Base-by-base conservation (phyloP, 345 rosid species). In the Gynandropsis gynandra region DNA sequence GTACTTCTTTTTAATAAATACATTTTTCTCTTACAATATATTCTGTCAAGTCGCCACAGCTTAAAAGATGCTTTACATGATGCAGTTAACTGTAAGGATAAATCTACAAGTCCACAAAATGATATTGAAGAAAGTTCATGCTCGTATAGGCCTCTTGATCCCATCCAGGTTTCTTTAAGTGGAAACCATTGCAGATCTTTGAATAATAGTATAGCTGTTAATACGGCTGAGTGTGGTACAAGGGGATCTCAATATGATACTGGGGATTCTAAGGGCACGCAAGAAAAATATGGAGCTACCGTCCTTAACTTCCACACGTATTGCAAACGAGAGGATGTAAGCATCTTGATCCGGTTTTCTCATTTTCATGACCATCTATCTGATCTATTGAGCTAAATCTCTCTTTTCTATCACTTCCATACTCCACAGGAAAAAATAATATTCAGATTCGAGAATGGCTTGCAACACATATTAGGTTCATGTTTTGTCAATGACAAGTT, bases 71-170 rank as follows among this genome's bases (percentile, higher is more conserved):
- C 29, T 24, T 65, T 58, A 58, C 52, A 65, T 65, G 70, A 54
- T 40, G 64, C 64, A 52, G 32, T 46, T 52, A 76, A 72, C 50
- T 54, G 65, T 59, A 70, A 55, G 9, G 58, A 37, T 66, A 72
- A 70, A 52, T 71, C 65, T 48, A 64, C 55, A 52, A 65, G 52
- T 64, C 73, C 63, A 33, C 60, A 69, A 50, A 79, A 75, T 67
- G 45, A 65, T 47, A 45, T 73, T 69, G 89, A 85, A 75, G 89
- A 92, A 66, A 80, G 79, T 72, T 63, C 74, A 43, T 68, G 80
- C 69, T 79, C 95, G 29, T 45, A 62, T 74, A 78, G 77, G 61
- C 68, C 77, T 21, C 37, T 34, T 48, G 63, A 68, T 70, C 72
- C 66, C 56, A 65, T 54, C 58, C 50, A 56, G 50, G 70, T 47